phyloP scores from a whole-genome alignment of 345 rosid species.

The Citrus inodora region DNA sequence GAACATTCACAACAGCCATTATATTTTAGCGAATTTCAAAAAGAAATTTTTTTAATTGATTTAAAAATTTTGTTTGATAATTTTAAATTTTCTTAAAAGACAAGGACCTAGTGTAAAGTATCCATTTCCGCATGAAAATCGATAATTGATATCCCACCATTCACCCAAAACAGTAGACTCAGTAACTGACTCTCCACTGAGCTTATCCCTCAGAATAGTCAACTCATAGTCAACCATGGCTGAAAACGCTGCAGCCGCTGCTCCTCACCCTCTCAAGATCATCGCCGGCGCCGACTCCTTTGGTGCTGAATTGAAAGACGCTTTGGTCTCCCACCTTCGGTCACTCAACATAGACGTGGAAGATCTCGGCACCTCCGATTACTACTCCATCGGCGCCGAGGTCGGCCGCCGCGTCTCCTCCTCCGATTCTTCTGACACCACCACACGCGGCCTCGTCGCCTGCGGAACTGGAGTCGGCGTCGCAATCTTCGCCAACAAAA shows the following conservation, averaged over 20 bases:
- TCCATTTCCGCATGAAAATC: neutral
- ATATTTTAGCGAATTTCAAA: no score
- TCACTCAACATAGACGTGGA: conserved; percentile 77
- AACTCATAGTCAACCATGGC: neutral
- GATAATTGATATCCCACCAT: neutral
- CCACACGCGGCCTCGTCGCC: conserved; percentile 58
- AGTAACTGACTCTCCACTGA: neutral
- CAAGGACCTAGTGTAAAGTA: neutral
- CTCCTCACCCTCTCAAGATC: conserved; percentile 36
- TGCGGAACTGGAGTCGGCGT: conserved; percentile 87
- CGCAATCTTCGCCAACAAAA: conserved; percentile 85
- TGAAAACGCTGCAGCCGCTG: conserved; percentile 1
- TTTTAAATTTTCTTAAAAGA: no score
- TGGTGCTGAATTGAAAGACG: conserved; percentile 64
- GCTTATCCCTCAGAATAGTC: neutral
- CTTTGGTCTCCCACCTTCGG: conserved; percentile 62
- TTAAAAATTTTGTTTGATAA: no score
- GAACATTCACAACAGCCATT: no score
- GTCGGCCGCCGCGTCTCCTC: conserved; percentile 80
- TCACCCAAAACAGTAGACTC: neutral
- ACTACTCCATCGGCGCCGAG: conserved; percentile 78
- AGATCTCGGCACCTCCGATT: conserved; percentile 73
- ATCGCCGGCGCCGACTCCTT: conserved; percentile 70
- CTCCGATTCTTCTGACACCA: conserved; percentile 27
- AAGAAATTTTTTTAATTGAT: no score